Evolutionary conservation across 345 rosid species (phyloP), one percentile per base, ranked within the genome.

Genomic region (Psidium guajava): DNA sequence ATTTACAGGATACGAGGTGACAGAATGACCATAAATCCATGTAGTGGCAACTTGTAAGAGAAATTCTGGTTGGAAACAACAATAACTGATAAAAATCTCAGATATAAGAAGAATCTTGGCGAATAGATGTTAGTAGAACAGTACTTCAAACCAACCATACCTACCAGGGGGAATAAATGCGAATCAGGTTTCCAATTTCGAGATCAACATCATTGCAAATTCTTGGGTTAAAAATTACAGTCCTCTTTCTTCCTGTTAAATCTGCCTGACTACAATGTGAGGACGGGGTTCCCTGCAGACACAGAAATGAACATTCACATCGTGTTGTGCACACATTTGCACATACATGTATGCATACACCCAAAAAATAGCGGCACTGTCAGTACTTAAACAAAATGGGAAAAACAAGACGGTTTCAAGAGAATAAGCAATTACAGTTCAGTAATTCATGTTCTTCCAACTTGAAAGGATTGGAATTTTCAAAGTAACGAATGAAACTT

Each of bases 131-230:
- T 69, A 69, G 12, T 16, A 16, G 77, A 36, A 69, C 77, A 36
- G 25, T 69, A 36, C 47, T 18, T 69, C 80, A 69, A 69, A 36
- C 47, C 47, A 36, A 32, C 47, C 18, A 69, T 18, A 69, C 47
- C 80, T 69, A 95, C 98, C 99, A 96, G 21, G 98, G 98, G 25
- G 91, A 73, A 88, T 90, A 85, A 69, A 97, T 86, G 36, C 95
- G 87, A 82, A 97, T 92, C 85, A 89, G 85, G 81, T 89, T 93
- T 82, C 98, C 98, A 61, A 91, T 89, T 91, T 96, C 99, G 5
- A 97, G 92, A 84, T 97, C 98, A 75, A 96, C 95, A 86, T 95
- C 87, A n/a, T 85, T 77, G 59, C 96, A 96, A 87, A 93, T 92
- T 92, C 95, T 93, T 83, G 95, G 88, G 88, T 86, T 94, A 85